A percentile compares a stretch with the other conserved stretches of the same genome.
These are phyloP conservation scores for Mycena haematopus DNA, from an alignment of 768 basidiomycete species.

Conservation along the genomic window DNA sequence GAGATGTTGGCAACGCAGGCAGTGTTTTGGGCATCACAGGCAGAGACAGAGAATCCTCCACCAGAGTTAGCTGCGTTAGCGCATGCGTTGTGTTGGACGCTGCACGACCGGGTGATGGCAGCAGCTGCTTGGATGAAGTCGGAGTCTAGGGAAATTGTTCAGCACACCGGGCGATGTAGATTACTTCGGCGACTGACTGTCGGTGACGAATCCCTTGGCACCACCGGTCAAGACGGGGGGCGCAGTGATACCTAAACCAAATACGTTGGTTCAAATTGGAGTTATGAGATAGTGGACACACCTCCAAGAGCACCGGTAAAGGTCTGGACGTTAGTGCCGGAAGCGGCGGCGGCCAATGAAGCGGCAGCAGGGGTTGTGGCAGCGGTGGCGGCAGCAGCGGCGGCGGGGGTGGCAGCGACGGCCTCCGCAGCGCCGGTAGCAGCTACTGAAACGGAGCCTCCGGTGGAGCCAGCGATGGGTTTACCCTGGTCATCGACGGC, in stretches of 20 bases:
- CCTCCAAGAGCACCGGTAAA: slow-evolving; percentile 60
- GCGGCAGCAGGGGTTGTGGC: slow-evolving; percentile 15
- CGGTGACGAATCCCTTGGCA: slow-evolving; percentile 53
- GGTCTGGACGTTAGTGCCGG: slow-evolving; percentile 45
- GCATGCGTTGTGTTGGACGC: slow-evolving; percentile 63
- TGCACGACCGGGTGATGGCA: slow-evolving; percentile 64
- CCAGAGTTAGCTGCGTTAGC: slow-evolving; percentile 57
- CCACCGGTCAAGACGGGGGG: slow-evolving; percentile 54
- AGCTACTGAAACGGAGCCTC: slow-evolving; percentile 26
- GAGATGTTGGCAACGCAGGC: slow-evolving; percentile 37
- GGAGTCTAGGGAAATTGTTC: too few relatives aligned
- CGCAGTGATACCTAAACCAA: slow-evolving; percentile 37
- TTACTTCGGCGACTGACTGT: too few relatives aligned
- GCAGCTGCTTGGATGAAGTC: slow-evolving; percentile 56
- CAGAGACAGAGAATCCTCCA: slow-evolving; percentile 44
- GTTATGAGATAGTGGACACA: too few relatives aligned
- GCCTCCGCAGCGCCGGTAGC: slow-evolving; percentile 14
- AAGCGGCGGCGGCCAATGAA: slow-evolving; percentile 29
- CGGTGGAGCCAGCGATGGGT: slow-evolving; percentile 29
- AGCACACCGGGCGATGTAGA: too few relatives aligned
- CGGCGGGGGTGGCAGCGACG: slow-evolving; percentile 24
- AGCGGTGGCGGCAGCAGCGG: neutral
- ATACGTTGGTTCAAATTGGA: too few relatives aligned
- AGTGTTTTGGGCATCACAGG: slow-evolving; percentile 34
- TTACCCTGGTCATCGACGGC: slow-evolving; percentile 37